Conservation (phyloP, 805 yeast genomes). For the Wickerhamia fluorescens region DNA sequence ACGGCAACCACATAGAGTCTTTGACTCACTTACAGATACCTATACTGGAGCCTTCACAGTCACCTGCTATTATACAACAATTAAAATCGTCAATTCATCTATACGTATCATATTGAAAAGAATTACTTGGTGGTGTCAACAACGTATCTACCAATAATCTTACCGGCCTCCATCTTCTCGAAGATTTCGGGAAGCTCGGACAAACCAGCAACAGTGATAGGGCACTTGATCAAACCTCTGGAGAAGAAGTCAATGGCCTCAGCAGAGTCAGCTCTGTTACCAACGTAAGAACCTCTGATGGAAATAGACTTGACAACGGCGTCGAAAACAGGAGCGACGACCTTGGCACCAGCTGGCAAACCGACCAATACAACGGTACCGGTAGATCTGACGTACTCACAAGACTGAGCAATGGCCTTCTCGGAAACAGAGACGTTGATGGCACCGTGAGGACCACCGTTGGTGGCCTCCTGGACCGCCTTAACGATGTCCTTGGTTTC, state of each 20-base stretch:
- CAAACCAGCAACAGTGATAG: slow-evolving; percentile 35
- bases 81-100: no score
- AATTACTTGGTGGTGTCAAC: slow-evolving; percentile 33
- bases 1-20: no score
- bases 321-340: slow-evolving; percentile 31
- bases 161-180: slow-evolving; percentile 35
- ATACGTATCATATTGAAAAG: no score
- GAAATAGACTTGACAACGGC: slow-evolving; percentile 34
- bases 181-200: slow-evolving; percentile 33
- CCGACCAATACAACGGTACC: slow-evolving; percentile 41
- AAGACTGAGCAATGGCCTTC: slow-evolving; percentile 51
- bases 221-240: slow-evolving; percentile 37
- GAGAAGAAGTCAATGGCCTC: slow-evolving; percentile 40
- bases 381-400: slow-evolving; percentile 31
- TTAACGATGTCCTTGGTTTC: slow-evolving; percentile 47
- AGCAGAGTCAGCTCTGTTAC: slow-evolving; percentile 40
- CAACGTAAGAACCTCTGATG: slow-evolving; percentile 38
- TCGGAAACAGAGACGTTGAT: slow-evolving; percentile 72
- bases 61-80: no score
- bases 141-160: slow-evolving; percentile 39
- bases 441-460: slow-evolving; percentile 74
- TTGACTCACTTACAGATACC: no score
- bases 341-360: slow-evolving; percentile 40
- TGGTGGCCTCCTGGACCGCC: slow-evolving; percentile 50
- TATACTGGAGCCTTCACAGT: no score